These are phyloP conservation scores for Dipodascus geniculatus DNA, from an alignment of 805 yeast genomes.

Conservation along the genomic window DNA sequence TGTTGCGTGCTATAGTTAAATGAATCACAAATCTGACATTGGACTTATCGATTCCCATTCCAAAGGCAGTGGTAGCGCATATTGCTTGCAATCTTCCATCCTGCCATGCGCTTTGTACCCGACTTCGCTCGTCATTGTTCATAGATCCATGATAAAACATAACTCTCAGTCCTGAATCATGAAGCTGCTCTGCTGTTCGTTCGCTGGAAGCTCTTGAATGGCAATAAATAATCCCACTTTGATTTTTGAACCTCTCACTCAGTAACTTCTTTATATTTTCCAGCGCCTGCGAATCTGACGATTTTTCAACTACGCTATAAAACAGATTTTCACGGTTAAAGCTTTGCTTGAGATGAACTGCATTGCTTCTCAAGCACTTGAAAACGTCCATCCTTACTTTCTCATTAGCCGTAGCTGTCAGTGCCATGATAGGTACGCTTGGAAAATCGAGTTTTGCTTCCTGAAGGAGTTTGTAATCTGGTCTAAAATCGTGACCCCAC, in stretches of 20 bases:
- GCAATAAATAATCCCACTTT: slow-evolving; percentile 87
- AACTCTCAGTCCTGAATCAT: slow-evolving; percentile 48
- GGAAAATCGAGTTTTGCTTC: slow-evolving; percentile 66
- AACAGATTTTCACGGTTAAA: slow-evolving; percentile 80
- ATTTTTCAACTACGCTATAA: slow-evolving; percentile 67
- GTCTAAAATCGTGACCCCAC: slow-evolving; percentile 98
- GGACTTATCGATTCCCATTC: slow-evolving; percentile 97
- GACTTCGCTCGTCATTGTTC: slow-evolving; percentile 59
- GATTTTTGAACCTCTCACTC: slow-evolving; percentile 35
- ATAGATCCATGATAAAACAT: slow-evolving; percentile 93
- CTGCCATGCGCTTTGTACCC: slow-evolving; percentile 81
- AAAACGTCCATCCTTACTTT: slow-evolving; percentile 79
- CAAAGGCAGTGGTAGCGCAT: slow-evolving; percentile 97
- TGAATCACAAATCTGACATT: slow-evolving; percentile 91
- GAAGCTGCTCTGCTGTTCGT: slow-evolving; percentile 52
- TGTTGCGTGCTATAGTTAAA: slow-evolving; percentile 72
- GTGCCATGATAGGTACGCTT: slow-evolving; percentile 81
- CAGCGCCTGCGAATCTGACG: slow-evolving; percentile 31
- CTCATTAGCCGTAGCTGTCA: slow-evolving; percentile 94
- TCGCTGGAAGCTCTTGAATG: slow-evolving; percentile 87
- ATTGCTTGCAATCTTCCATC: slow-evolving; percentile 56
- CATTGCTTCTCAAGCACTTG: slow-evolving; percentile 53
- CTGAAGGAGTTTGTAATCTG: slow-evolving; percentile 78
- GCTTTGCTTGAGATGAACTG: slow-evolving; percentile 65
- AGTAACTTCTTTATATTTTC: slow-evolving; percentile 53